Conservation (phyloP, 2,329 filamentous ascomycete species). For the Colletotrichum euphorbiae region DNA sequence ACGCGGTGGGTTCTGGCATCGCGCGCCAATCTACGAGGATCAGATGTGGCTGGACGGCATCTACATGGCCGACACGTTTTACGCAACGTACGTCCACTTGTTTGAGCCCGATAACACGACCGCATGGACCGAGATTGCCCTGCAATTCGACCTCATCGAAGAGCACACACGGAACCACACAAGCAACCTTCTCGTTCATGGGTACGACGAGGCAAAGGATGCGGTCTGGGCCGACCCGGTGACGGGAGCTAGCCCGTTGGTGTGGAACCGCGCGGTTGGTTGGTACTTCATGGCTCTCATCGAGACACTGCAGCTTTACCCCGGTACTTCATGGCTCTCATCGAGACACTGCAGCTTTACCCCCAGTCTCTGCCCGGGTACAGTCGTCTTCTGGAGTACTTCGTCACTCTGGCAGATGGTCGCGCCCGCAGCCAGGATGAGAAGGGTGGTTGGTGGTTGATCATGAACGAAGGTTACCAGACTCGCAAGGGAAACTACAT, state of each 20-base stretch:
- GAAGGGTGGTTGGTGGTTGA: conserved; percentile 67
- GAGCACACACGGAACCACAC: conserved; percentile 53
- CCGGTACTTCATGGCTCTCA: conserved; percentile 64
- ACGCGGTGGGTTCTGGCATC: conserved; percentile 67
- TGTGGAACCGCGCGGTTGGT: conserved; percentile 66
- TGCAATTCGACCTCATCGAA: conserved; percentile 60
- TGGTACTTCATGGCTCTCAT: conserved; percentile 66
- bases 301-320: conserved; percentile 61
- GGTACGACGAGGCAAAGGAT: conserved; percentile 61
- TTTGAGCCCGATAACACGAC: conserved; percentile 53
- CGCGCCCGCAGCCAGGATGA: conserved; percentile 56
- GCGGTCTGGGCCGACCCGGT: conserved; percentile 63
- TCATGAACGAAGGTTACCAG: conserved; percentile 63
- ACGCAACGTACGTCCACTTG: conserved; percentile 53
- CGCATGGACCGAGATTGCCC: conserved; percentile 57
- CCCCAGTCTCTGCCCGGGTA: conserved; percentile 52
- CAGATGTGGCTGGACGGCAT: conserved; percentile 71
- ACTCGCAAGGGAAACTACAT: conserved; percentile 67
- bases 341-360: conserved; percentile 62
- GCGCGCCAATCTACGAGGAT: conserved; percentile 54
- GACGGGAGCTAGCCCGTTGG: conserved; percentile 62
- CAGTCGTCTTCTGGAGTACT: conserved; percentile 52
- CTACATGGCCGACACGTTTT: conserved; percentile 61
- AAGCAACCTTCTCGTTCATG: conserved; percentile 62
- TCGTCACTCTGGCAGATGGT: conserved; percentile 54